Conservation (phyloP, 768 basidiomycete species). For the Tricholoma bakamatsutake region DNA sequence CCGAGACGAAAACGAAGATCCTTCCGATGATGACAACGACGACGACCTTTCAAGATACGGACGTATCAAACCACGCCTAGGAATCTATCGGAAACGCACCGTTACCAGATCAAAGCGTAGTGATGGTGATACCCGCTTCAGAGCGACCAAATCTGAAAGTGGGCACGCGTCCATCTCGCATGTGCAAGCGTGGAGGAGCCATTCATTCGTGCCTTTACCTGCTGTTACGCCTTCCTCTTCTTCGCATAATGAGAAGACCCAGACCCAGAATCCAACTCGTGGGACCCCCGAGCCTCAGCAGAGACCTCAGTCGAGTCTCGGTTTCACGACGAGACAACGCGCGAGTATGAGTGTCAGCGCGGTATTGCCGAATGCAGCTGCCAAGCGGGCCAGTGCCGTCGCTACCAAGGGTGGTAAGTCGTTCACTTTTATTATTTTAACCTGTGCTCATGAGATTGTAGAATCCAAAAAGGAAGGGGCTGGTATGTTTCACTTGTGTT, state of each 20-base stretch:
- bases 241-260: no score
- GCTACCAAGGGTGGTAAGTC: constrained; percentile 28
- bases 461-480: no score
- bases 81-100: constrained; percentile 9
- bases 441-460: no score
- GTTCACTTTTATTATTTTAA: not conserved
- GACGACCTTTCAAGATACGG: no score
- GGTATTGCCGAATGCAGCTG: constrained; percentile 43
- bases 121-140: constrained; percentile 12
- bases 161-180: constrained; percentile 27
- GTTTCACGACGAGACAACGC: constrained; percentile 31
- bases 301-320: constrained; percentile 31
- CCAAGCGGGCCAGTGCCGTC: constrained; percentile 41
- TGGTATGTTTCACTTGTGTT: no score
- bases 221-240: not conserved
- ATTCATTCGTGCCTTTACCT: not conserved
- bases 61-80: no score
- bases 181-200: not conserved
- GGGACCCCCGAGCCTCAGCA: constrained; percentile 9
- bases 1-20: constrained; percentile 23
- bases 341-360: constrained; percentile 60
- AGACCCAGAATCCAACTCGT: no score
- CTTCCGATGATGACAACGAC: not conserved
- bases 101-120: constrained; percentile 6
- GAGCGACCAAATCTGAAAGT: constrained; percentile 34